Evolutionary conservation across 495 filamentous ascomycete genomes (phyloP), one percentile per base, ranked within the genome.

Genomic region (Trichoderma asperelloides): DNA sequence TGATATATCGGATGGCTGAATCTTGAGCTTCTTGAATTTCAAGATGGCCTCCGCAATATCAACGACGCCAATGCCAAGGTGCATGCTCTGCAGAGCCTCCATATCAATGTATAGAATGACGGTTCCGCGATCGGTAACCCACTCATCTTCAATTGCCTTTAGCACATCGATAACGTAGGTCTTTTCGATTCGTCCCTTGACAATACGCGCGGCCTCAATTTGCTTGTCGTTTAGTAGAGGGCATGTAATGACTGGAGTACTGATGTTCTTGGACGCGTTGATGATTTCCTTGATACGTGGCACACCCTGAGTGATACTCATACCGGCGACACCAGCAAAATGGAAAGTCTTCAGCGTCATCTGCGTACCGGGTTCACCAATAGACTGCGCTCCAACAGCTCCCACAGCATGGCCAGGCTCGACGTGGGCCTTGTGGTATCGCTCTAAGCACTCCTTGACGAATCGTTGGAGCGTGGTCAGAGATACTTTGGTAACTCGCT

Each of bases 311-410:
- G 96, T 98, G 72, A 98, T 95, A 83, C 91, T 96, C 94, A 98
- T 97, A 72, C 93, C 93, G 28, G 94, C 96, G 69, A 98, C 96
- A 89, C 95, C 95, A 72, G 95, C 95, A 80, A 98, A 98, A 89
- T 98, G 95, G 88, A 98, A 98, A 75, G 95, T 98, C 80, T 98
- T 98, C 72, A 98, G 81, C 2, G 95, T 98, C 96, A 98, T 98
- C 77, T 98, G 96, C 4, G 96, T 98, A 74, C 96, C 95, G 0
- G 96, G 95, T 73, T 98, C 96, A 74, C 96, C 95, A 73, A 98
- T 98, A 37, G 93, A 97, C 77, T 98, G 96, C 16, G 96, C 96
- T 70, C 94, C 95, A 41, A 98, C 91, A 13, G 95, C 96, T 66
- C 96, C 95, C n/a, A 98, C 95, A 15, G 95, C 95, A 72, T 97